Percentiles rank a stretch among this genome's conserved stretches.
Evolutionary conservation across 2,329 filamentous ascomycete genomes (phyloP).

Genomic region (Penicillium digitatum): DNA sequence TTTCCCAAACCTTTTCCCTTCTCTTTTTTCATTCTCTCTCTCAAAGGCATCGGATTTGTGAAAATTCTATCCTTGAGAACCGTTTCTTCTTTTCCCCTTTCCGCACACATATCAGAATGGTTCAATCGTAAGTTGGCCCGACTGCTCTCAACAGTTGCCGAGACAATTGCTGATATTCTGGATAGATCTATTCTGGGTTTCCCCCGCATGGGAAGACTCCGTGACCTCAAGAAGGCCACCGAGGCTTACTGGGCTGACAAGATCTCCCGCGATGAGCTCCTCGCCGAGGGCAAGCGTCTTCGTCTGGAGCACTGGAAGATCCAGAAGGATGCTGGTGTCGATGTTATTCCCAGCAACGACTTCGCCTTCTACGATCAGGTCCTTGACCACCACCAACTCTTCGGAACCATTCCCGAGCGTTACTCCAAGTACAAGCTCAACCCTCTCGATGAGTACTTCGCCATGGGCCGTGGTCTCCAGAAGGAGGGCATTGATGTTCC

Average conservation of each 20-base stretch:
- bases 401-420: slow-evolving; percentile 79
- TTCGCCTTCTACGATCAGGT: slow-evolving; percentile 75
- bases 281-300: slow-evolving; percentile 93
- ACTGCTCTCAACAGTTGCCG: background rate
- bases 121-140: slow-evolving; percentile 53
- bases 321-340: slow-evolving; percentile 96
- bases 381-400: slow-evolving; percentile 24
- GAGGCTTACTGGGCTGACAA: slow-evolving; percentile 98
- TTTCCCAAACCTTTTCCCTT: slow-evolving; percentile 9
- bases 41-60: slow-evolving; percentile 27
- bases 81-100: slow-evolving; percentile 10
- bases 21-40: slow-evolving; percentile 13
- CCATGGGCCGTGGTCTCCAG: slow-evolving; percentile 98
- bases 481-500: slow-evolving; percentile 78
- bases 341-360: slow-evolving; percentile 98
- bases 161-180: background rate
- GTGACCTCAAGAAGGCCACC: slow-evolving; percentile 99
- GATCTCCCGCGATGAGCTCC: slow-evolving; percentile 83
- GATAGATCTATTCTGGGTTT: slow-evolving; percentile 81
- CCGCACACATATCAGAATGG: slow-evolving; percentile 48
- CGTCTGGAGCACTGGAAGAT: slow-evolving; percentile 98
- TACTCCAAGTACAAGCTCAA: slow-evolving; percentile 88
- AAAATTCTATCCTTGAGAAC: slow-evolving; percentile 19
- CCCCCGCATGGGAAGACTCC: slow-evolving; percentile 95
- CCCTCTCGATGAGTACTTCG: slow-evolving; percentile 94